Conservation (phyloP, 2,329 filamentous ascomycete species). For the Ceratocystis albifundus region DNA sequence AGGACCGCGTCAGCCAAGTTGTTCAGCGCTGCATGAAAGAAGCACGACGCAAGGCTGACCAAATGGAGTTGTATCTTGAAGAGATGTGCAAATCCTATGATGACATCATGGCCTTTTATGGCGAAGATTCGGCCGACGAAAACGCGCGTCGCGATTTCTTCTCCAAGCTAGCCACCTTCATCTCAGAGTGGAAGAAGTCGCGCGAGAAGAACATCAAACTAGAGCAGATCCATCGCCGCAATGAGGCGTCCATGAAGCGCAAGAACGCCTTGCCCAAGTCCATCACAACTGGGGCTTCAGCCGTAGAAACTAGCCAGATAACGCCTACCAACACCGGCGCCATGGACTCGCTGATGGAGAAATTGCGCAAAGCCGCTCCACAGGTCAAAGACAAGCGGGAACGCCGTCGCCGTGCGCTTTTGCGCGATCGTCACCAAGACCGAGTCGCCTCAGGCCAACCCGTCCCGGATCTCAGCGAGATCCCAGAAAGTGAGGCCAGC, state of each 20-base stretch:
- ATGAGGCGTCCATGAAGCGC: conserved; percentile 85
- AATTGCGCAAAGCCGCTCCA: conserved; percentile 82
- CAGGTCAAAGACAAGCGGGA: conserved; percentile 83
- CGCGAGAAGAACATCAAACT: conserved; percentile 77
- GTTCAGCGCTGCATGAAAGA: conserved; percentile 96
- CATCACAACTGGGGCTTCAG: conserved; percentile 32
- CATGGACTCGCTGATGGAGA: conserved; percentile 93
- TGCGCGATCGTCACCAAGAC: conserved; percentile 85
- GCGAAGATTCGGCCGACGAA: conserved; percentile 84
- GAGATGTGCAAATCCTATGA: conserved; percentile 57
- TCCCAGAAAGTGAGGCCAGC: conserved; percentile 39
- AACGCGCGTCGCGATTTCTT: conserved; percentile 95
- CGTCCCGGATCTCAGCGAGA: conserved; percentile 58
- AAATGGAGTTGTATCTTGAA: conserved; percentile 85
- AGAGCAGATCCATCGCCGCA: conserved; percentile 73
- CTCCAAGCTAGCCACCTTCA: conserved; percentile 77
- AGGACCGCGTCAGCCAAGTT: conserved; percentile 85
- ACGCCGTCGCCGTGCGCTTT: conserved; percentile 68
- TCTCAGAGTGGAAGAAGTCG: conserved; percentile 92
- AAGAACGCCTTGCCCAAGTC: conserved; percentile 64
- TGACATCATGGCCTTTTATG: conserved; percentile 54
- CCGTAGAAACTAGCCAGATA: conserved; percentile 36
- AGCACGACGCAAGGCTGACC: conserved; percentile 85
- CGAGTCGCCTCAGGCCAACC: conserved; percentile 81
- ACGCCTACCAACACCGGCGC: conserved; percentile 70